These are phyloP conservation scores for Chlamydomonas sp. DNA, from an alignment of 139 green algal genomes.

Conservation along the genomic window DNA sequence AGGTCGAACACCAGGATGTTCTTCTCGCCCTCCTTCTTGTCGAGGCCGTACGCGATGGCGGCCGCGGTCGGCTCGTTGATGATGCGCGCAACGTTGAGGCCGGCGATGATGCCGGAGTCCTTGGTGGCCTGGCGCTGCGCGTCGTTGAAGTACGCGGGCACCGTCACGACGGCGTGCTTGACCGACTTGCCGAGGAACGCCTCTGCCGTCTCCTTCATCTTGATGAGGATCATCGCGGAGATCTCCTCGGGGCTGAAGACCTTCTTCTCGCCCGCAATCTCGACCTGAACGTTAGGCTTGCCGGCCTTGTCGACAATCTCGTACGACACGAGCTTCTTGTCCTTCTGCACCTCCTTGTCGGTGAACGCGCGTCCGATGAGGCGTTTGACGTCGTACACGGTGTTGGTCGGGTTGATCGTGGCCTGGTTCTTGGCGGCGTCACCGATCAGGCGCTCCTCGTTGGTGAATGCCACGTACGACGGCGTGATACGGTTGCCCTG, in stretches of 20 bases:
- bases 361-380: slow-evolving; percentile 93
- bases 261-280: slow-evolving; percentile 26
- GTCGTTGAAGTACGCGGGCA: slow-evolving; percentile 99
- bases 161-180: slow-evolving; percentile 92
- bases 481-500: slow-evolving; percentile 98
- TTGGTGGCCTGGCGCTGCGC: slow-evolving; percentile 95
- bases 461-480: slow-evolving; percentile 99
- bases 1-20: slow-evolving; percentile 97
- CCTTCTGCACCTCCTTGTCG: slow-evolving; percentile 92
- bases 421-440: slow-evolving; percentile 98
- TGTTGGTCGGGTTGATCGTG: slow-evolving; percentile 84
- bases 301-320: slow-evolving; percentile 84
- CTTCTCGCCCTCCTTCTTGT: slow-evolving; percentile 97
- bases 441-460: slow-evolving; percentile 97
- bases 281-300: slow-evolving; percentile 82
- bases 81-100: slow-evolving; percentile 89
- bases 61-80: slow-evolving; percentile 98
- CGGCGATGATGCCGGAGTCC: slow-evolving; percentile 68
- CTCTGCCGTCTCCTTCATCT: slow-evolving; percentile 90
- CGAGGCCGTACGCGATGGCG: slow-evolving; percentile 94
- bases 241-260: slow-evolving; percentile 94
- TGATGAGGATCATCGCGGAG: slow-evolving; percentile 93
- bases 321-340: slow-evolving; percentile 95
- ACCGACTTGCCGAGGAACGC: slow-evolving; percentile 78
- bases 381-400: slow-evolving; percentile 97